Evolutionary conservation across 2,329 filamentous ascomycete genomes (phyloP), one percentile per base, ranked within the genome.

Genomic region (Colletotrichum gloeosporioides): DNA sequence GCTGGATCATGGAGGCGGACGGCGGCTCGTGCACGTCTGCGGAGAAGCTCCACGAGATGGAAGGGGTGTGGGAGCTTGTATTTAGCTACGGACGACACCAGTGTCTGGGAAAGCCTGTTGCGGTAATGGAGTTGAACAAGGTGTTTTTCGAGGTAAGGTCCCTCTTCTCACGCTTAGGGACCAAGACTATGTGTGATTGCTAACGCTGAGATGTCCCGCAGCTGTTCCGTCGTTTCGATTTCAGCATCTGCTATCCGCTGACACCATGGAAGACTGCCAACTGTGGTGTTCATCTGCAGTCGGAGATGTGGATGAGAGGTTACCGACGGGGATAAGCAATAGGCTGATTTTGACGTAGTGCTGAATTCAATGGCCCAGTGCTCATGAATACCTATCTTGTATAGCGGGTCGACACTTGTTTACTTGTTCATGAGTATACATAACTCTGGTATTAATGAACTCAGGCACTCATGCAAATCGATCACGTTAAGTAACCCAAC

Each of bases 121-220:
- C 86, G 4, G 65, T 83, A 13, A 83, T 87, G 76, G 85, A 87
- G 78, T 29, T 87, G 64, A 84, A 86, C 12, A 87, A 82, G 78
- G 49, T 84, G 1, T 80, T 88, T 36, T 85, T 87, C 25, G 87
- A 89, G 83, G 85, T 86, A 63, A 70, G 63, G 27, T 6, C n/a
- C 15, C 36, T 32, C 15, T 53, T 13, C 0, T 13, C 16, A 18
- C 0, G 27, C 5, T 9, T n/a, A n/a, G 62, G 71, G 12, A 0
- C 13, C 9, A 15, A 53, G 31, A 10, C 13, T 22, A 22, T 12
- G 16, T n/a, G 29, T 13, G 18, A 25, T 27, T 7, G 55, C 57
- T 74, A 34, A 76, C 9, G 25, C 31, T 64, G 62, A 44, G 9
- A 29, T 16, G 61, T 53, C 16, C 18, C 4, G 0, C 3, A 84